These are phyloP conservation scores for Monosporascus sp. DNA, from an alignment of 2,329 filamentous ascomycete genomes.

Conservation along the genomic window DNA sequence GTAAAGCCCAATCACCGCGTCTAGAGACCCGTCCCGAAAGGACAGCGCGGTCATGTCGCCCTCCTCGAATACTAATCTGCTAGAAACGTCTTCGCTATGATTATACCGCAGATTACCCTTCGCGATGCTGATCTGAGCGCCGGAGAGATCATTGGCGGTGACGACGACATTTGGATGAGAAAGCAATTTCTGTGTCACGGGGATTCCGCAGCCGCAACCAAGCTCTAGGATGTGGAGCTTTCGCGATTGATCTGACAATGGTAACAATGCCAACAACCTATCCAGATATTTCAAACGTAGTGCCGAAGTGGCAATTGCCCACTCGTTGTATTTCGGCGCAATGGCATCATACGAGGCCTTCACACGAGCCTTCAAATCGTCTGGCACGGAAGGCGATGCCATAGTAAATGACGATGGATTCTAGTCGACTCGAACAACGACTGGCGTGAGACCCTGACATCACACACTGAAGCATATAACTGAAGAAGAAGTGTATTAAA, in stretches of 20 bases:
- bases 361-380: constrained; percentile 33
- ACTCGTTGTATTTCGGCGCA: constrained; percentile 33
- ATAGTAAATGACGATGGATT: background rate
- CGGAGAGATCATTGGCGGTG: constrained; percentile 38
- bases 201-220: constrained; percentile 36
- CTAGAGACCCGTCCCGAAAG: constrained; percentile 31
- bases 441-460: no score
- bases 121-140: constrained; percentile 31
- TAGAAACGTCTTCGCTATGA: constrained; percentile 1
- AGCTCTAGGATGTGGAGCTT: constrained; percentile 32
- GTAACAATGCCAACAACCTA: constrained; percentile 24
- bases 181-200: constrained; percentile 31
- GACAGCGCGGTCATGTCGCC: constrained; percentile 35
- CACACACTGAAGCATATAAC: no score
- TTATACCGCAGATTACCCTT: constrained; percentile 16
- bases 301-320: constrained; percentile 29
- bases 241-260: background rate
- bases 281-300: constrained; percentile 30
- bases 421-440: no score
- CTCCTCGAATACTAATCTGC: constrained; percentile 23
- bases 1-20: constrained; percentile 39
- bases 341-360: constrained; percentile 36
- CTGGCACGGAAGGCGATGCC: constrained; percentile 4
- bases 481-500: no score
- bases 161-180: constrained; percentile 18